Evolutionary conservation across 1,284 basidiomycete species (phyloP).

Genomic region (Ceratobasidium theobromae): DNA sequence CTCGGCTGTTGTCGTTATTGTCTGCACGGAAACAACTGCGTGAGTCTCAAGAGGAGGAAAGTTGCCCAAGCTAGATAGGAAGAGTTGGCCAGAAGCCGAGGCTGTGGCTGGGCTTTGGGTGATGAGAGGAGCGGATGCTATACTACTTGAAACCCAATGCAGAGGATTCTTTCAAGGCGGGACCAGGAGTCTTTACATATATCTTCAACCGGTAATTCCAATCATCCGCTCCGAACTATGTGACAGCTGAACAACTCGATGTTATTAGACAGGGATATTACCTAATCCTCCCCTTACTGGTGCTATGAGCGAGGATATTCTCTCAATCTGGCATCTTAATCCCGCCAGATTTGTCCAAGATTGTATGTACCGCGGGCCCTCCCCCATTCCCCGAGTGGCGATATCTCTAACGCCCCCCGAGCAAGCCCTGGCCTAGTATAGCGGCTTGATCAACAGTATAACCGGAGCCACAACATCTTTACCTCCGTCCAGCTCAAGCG

Average conservation of each 20-base stretch:
- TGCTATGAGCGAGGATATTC: conserved; percentile 42
- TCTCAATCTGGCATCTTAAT: conserved; percentile 38
- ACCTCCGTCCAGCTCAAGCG: conserved; percentile 46
- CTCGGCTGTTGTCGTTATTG: conserved; percentile 64
- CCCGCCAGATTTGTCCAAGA: conserved; percentile 58
- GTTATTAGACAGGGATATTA: conserved; percentile 38
- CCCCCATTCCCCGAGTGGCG: background rate
- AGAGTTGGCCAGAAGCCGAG: conserved; percentile 66
- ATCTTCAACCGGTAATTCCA: background rate
- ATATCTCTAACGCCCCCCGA: conserved; percentile 48
- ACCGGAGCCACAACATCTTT: too few species aligned
- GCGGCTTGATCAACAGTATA: too few species aligned
- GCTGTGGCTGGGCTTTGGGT: conserved; percentile 81
- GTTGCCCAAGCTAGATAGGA: conserved; percentile 42
- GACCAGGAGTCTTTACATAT: conserved; percentile 53
- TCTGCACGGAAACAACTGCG: conserved; percentile 72
- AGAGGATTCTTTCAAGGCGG: conserved; percentile 58
- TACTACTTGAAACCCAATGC: conserved; percentile 68
- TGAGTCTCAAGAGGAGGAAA: conserved; percentile 54
- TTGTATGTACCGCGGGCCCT: conserved; percentile 44
- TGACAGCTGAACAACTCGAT: conserved; percentile 31
- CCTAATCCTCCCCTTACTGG: conserved; percentile 41
- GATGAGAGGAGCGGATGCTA: conserved; percentile 78
- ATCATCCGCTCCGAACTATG: background rate
- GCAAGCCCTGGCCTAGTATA: background rate